Base-by-base conservation (phyloP, 2,329 filamentous ascomycete species). In the Aureobasidium sp. region DNA sequence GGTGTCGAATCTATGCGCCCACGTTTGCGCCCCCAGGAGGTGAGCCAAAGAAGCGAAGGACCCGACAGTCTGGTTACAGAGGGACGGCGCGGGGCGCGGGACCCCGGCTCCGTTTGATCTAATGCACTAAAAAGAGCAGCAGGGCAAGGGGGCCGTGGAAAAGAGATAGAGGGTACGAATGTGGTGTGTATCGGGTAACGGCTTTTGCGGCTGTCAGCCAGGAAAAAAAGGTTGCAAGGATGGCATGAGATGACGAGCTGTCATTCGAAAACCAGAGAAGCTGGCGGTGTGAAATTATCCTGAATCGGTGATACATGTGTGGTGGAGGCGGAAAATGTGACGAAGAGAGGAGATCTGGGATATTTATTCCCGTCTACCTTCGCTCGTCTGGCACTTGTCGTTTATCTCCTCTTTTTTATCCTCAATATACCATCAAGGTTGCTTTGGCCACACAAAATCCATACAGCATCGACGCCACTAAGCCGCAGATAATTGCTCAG, bases 31-130 rank as follows among this genome's bases (percentile, higher is more conserved):
- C n/a, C 36, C 20, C 20, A 20, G 20, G 20, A 20, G 20, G 20
- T 32, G 32, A 47, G 12, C 34, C 1, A 39, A 15, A 17, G 39
- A 32, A 5, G 29, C 29, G 20, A 27, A 2, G 7, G 39, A 39
- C 50, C 50, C 50, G 50, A 52, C 34, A 39, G 32, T 26, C 12
- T 39, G 50, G 50, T 24, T 20, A 17, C 13, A 39, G 12, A 39
- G 34, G 47, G 47, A 51, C 47, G 47, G 47, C 47, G 47, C 47
- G 47, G 47, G 47, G 47, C 47, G 47, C 47, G 47, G 47, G 47
- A 51, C 10, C 13, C 29, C 47, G 47, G 47, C 47, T 51, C 29
- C 29, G 27, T 51, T 51, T 34, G 27, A n/a, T 27, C 37, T 55
- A 43, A 55, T 55, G 51, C 51, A 55, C 37, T 29, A 1, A 13